Conservation (phyloP, 1,284 basidiomycete genomes). For the Tetrapyrgos nigripes region DNA sequence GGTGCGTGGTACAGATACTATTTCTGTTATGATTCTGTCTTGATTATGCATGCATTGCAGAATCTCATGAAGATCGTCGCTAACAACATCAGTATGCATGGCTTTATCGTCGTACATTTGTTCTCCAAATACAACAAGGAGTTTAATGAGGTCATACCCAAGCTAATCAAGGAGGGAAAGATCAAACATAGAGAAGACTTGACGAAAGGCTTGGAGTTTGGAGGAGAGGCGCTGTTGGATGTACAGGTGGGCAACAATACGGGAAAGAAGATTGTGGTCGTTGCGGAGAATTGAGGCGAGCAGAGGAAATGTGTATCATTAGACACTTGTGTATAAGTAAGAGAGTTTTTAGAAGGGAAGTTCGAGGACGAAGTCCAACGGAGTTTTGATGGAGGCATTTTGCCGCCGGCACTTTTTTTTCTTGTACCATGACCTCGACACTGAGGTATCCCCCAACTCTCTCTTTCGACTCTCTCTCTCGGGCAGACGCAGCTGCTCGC, state of each 20-base stretch:
- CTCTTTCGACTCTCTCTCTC: constrained; percentile 52
- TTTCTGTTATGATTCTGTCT: not conserved
- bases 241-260: constrained; percentile 55
- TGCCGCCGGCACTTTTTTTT: no score
- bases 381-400: no score
- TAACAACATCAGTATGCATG: constrained; percentile 56
- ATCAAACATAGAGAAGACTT: constrained; percentile 56
- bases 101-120: constrained; percentile 55
- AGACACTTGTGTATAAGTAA: no score
- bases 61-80: constrained; percentile 46
- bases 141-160: constrained; percentile 54
- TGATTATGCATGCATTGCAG: constrained; percentile 26
- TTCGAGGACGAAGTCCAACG: no score
- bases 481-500: constrained; percentile 70
- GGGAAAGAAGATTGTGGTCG: constrained; percentile 54
- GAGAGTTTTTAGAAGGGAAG: no score
- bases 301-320: no score
- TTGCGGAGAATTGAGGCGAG: constrained; percentile 34
- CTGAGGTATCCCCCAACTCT: no score
- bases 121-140: constrained; percentile 32
- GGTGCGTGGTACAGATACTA: constrained; percentile 30
- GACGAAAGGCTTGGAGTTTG: constrained; percentile 45
- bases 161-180: constrained; percentile 53
- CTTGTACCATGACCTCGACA: no score
- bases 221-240: constrained; percentile 47